phyloP scores from a whole-genome alignment of 305 asterid genomes.

The Solanum hybrid region DNA sequence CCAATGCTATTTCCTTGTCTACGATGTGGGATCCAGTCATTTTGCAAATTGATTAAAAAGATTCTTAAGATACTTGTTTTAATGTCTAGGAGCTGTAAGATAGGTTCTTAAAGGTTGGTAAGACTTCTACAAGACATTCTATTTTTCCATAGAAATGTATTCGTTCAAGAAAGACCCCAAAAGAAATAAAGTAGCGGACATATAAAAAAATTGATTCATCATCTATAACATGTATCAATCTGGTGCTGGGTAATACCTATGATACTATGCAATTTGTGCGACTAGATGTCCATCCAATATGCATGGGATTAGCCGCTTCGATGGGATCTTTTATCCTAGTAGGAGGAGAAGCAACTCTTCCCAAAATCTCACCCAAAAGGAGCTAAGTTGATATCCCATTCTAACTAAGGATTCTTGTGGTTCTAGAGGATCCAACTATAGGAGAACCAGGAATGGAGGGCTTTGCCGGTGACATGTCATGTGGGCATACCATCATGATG shows the following conservation, averaged over 20 bases:
- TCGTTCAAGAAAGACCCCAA: not conserved
- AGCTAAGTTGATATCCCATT: not conserved
- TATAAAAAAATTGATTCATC: not conserved
- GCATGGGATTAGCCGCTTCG: not conserved
- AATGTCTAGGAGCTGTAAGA: not conserved
- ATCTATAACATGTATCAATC: not conserved
- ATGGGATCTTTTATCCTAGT: not conserved
- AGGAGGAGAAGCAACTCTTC: not conserved
- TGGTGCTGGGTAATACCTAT: not conserved
- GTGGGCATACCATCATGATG: not conserved
- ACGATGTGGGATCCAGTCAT: not conserved
- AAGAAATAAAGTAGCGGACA: not conserved
- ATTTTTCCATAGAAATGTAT: not conserved
- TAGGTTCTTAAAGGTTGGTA: not conserved
- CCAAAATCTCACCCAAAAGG: not conserved
- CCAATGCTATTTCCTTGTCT: not conserved
- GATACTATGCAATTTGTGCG: not conserved
- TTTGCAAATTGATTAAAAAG: not conserved
- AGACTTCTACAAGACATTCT: not conserved
- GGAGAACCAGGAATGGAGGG: not conserved
- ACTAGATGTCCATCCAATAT: not conserved
- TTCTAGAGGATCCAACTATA: not conserved
- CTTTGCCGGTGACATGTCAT: not conserved
- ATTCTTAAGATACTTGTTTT: not conserved
- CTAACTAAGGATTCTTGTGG: not conserved